phyloP scores from a whole-genome alignment of 805 yeast species.

The Pichia insulana region DNA sequence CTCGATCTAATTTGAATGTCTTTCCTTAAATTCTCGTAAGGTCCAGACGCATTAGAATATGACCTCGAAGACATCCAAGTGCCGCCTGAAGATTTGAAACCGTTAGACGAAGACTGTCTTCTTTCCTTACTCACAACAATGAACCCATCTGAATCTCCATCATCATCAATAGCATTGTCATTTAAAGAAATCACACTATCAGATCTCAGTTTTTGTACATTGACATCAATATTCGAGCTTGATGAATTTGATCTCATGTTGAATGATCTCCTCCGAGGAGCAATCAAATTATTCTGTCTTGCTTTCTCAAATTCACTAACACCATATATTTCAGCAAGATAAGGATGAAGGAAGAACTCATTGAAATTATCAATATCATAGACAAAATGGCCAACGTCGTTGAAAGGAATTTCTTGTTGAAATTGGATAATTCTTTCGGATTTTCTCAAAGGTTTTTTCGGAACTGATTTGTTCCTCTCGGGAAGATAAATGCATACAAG shows the following conservation, averaged over 20 bases:
- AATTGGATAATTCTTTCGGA: not conserved
- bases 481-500: conserved; percentile 22
- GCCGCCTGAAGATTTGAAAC: not conserved
- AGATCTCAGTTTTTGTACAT: not conserved
- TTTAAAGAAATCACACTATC: not conserved
- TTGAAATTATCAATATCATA: conserved; percentile 31
- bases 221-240: not conserved
- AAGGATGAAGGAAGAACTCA: conserved; percentile 31
- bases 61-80: not conserved
- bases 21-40: too few relatives aligned
- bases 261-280: conserved; percentile 2
- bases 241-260: conserved; percentile 4
- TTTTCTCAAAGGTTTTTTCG: conserved; percentile 28
- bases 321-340: conserved; percentile 23
- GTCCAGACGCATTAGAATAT: not conserved
- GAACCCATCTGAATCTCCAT: conserved; percentile 23
- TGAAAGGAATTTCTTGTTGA: not conserved
- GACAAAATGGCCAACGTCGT: conserved; percentile 28
- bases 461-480: conserved; percentile 15
- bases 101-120: conserved; percentile 17
- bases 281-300: not conserved
- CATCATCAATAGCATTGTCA: conserved; percentile 18
- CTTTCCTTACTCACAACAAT: conserved; percentile 27
- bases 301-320: conserved; percentile 10
- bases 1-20: too few relatives aligned